Evolutionary conservation across 225 moss, liverwort and hornwort genomes (phyloP), one percentile per base, ranked within the genome.

Genomic region (Climacium dendroides): DNA sequence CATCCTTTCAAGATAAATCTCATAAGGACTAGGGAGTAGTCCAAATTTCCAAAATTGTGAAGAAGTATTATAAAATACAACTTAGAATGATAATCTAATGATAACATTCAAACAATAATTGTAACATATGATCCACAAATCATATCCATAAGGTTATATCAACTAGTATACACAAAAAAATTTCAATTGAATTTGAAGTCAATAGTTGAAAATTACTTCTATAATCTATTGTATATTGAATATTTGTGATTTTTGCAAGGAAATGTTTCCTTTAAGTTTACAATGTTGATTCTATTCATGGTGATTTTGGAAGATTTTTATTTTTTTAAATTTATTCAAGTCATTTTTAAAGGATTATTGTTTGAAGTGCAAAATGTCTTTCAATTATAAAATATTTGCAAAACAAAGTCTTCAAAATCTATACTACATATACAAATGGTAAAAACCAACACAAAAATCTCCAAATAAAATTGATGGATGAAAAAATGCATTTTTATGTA

Each of bases 21-120:
- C 3, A 41, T 15, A 26, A 26, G 1, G 9, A 26, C 9, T 3
- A 26, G 0, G 1, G 0, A 1, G 3, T 14, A 43, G 3, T 26
- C 8, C 3, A 43, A 71, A 16, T 15, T 71, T 71, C 15, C 1
- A 9, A 43, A 43, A 15, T 71, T 71, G 15, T 43, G 3, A 43
- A 43, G 8, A 26, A 25, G 3, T 41, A 25, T 70, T 9, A 13
- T 25, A 26, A 41, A 41, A 41, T 70, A 3, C 8, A 25, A 41
- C 1, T 70, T 41, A 67, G 13, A 67, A n/a, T 3, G 20, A 19
- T n/a, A 67, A 41, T 14, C 0, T 25, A 70, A 25, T 41, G 5
- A 25, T 25, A 3, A 41, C 5, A 41, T 0, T 70, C 3, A 41
- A 15, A 25, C 3, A 70, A 70, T 41, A 41, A 15, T 15, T 25